These are phyloP conservation scores for Hyphodiscus hymeniophilus DNA, from an alignment of 495 filamentous ascomycete species.

Conservation along the genomic window DNA sequence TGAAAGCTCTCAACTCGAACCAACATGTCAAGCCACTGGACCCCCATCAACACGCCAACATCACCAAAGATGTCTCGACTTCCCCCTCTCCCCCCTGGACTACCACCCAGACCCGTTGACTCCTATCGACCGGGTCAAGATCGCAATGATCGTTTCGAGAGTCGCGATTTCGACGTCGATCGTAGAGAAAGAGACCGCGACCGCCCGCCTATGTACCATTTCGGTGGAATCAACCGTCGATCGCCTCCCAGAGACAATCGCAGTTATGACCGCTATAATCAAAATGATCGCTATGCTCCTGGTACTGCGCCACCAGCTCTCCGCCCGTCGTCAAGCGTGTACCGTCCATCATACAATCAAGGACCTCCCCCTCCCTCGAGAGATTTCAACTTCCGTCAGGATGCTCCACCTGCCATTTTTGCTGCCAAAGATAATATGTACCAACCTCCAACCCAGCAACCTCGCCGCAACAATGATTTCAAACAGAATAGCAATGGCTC, in stretches of 20 bases:
- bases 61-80: conserved; percentile 13
- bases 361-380: too few relatives aligned
- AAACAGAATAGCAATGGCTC: conserved; percentile 2
- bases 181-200: conserved; percentile 9
- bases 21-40: background rate
- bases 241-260: conserved; percentile 6
- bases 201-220: conserved; percentile 16
- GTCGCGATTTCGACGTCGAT: background rate
- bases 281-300: conserved; percentile 7
- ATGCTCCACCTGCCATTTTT: conserved; percentile 18
- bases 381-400: conserved; percentile 20
- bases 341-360: conserved; percentile 5
- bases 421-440: conserved; percentile 7
- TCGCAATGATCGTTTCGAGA: background rate
- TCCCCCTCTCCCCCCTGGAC: conserved; percentile 16
- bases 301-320: background rate
- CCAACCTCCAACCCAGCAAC: conserved; percentile 8
- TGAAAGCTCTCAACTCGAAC: background rate
- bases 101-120: conserved; percentile 9
- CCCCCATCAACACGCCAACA: background rate
- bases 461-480: conserved; percentile 3
- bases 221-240: conserved; percentile 9
- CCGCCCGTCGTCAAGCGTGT: conserved; percentile 1
- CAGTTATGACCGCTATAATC: conserved; percentile 3
- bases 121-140: background rate